Evolutionary conservation across 139 green algal species (phyloP).

Genomic region (Ulvella scutata): DNA sequence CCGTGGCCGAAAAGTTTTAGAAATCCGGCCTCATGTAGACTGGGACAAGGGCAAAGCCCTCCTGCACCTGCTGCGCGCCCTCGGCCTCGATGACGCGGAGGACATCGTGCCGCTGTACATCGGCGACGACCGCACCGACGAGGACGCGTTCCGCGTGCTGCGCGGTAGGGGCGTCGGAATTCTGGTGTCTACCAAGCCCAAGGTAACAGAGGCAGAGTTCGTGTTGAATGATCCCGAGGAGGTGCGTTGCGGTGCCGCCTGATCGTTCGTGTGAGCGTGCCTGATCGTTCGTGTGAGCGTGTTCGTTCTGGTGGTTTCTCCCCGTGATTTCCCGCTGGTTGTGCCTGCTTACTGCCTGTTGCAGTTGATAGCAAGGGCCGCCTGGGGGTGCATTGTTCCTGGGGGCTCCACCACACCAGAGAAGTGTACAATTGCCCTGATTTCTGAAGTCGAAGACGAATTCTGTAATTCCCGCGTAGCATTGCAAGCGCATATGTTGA

Average conservation of each 20-base stretch:
- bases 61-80: conserved; percentile 64
- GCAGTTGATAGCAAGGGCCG: too few species aligned
- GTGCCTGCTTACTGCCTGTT: too few species aligned
- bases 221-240: conserved; percentile 52
- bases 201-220: conserved; percentile 56
- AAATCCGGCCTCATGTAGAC: conserved; percentile 79
- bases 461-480: too few species aligned
- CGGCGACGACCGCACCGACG: conserved; percentile 93
- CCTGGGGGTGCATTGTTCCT: too few species aligned
- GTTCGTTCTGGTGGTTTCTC: too few species aligned
- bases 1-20: conserved; percentile 81
- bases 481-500: too few species aligned
- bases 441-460: too few species aligned
- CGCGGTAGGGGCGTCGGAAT: conserved; percentile 48
- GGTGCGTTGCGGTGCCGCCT: conserved; percentile 22
- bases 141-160: conserved; percentile 83
- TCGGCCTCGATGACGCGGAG: conserved; percentile 40
- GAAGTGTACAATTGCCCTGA: too few species aligned
- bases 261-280: too few species aligned
- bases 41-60: conserved; percentile 95
- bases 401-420: too few species aligned
- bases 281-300: too few species aligned
- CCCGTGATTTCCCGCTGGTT: too few species aligned
- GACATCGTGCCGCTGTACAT: conserved; percentile 84
- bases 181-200: conserved; percentile 62